A percentile compares a stretch with the other conserved stretches of the same genome.
Evolutionary conservation across 768 basidiomycete species (phyloP).

Genomic region (Podaxis rugospora): DNA sequence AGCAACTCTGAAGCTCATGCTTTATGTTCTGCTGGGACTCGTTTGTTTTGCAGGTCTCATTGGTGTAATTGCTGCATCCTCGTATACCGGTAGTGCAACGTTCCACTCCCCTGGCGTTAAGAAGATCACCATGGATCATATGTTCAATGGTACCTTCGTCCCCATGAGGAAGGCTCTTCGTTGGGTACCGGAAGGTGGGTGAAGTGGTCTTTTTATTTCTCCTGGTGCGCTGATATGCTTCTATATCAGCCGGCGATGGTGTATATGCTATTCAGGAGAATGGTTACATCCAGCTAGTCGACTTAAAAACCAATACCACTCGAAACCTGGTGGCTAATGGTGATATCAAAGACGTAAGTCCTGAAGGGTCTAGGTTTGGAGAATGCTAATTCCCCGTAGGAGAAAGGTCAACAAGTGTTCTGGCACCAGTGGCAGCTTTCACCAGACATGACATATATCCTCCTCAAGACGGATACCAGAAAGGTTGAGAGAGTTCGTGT

Average conservation of each 20-base stretch:
- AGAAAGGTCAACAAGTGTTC: constrained; percentile 42
- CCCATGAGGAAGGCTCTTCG: constrained; percentile 43
- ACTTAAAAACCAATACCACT: constrained; percentile 73
- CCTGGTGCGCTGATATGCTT: not conserved
- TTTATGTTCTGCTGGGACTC: constrained; percentile 56
- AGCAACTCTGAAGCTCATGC: constrained; percentile 51
- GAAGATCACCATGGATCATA: constrained; percentile 81
- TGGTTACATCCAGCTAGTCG: constrained; percentile 72
- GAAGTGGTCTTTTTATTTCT: not conserved
- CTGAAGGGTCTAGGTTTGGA: not conserved
- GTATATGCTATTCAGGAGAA: constrained; percentile 68
- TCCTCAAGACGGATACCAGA: constrained; percentile 68
- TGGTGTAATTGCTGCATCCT: constrained; percentile 72
- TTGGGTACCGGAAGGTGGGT: constrained; percentile 91
- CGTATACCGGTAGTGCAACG: constrained; percentile 55
- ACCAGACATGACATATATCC: constrained; percentile 85
- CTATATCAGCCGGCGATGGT: constrained; percentile 82
- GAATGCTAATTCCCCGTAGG: constrained; percentile 31
- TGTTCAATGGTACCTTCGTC: constrained; percentile 89
- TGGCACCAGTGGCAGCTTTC: constrained; percentile 78
- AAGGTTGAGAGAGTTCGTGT: constrained; percentile 46
- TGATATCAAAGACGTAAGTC: constrained; percentile 64
- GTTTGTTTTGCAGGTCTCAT: constrained; percentile 61
- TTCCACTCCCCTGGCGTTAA: constrained; percentile 49
- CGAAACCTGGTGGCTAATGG: constrained; percentile 49